Evolutionary conservation across 2,329 filamentous ascomycete species (phyloP), one percentile per base, ranked within the genome.

Genomic region (Fusarium palustre): DNA sequence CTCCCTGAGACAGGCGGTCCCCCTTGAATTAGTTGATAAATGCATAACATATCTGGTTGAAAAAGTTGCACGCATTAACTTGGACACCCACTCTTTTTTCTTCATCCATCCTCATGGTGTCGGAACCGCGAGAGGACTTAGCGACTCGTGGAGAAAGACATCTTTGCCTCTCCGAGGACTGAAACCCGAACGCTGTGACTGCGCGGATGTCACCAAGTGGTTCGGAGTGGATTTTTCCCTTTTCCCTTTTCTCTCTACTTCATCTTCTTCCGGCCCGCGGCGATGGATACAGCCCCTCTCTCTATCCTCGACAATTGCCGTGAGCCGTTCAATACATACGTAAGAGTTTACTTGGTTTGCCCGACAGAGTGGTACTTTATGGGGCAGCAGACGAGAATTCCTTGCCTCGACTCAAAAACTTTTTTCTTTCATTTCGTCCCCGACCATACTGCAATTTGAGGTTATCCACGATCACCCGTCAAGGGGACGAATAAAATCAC

Each of bases 391-490:
- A 28, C n/a, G 34, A 15, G 24, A 39, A 45, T 30, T 30, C 10
- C 12, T 45, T 30, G 42, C 42, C 25, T 45, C 25, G 11, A 20
- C 25, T 50, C 33, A 16, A 39, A 39, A 22, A 25, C n/a, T 39
- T 55, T 55, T 55, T 28, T 38, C 24, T 24, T 47, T 33, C 22
- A 47, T 55, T 59, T 75, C 73, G 73, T 75, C 69, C 63, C 73
- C 73, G 31, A 74, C 71, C 73, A 39, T 28, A n/a, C 67, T 70
- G 64, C 33, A 73, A 47, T 36, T 64, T 70, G 73, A 64, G 64
- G 64, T 60, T 72, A 59, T 59, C 58, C 59, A 63, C 24, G 42
- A 36, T 30, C 24, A 45, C 31, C 38, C 7, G 16, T 24, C 9
- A 20, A 43, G 48, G 25, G 25, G 16, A 45, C 25, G 42, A 45